phyloP scores from a whole-genome alignment of 495 filamentous ascomycete genomes.

The Cryomyces minteri region DNA sequence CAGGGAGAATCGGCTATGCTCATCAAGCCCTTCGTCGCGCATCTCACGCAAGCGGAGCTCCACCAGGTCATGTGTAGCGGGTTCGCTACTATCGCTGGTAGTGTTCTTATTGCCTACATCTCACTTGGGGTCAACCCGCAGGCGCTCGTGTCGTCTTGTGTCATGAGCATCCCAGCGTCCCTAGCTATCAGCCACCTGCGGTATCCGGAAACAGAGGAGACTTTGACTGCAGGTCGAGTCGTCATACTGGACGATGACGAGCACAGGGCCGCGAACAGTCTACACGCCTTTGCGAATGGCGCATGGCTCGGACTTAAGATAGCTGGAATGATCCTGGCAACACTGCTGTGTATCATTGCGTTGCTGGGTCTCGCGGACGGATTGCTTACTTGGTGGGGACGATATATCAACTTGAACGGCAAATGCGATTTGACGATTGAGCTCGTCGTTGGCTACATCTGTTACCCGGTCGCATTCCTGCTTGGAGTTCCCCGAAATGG shows the following conservation, averaged over 20 bases:
- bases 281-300: constrained; percentile 77
- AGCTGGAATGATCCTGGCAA: constrained; percentile 64
- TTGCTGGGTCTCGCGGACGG: constrained; percentile 59
- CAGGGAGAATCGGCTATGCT: constrained; percentile 89
- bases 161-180: constrained; percentile 85
- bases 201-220: constrained; percentile 73
- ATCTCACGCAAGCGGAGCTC: constrained; percentile 68
- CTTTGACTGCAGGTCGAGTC: constrained; percentile 59
- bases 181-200: constrained; percentile 75
- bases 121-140: constrained; percentile 62
- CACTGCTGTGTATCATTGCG: constrained; percentile 70
- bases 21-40: constrained; percentile 66
- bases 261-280: constrained; percentile 48
- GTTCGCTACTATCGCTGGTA: constrained; percentile 40
- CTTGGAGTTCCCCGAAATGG: constrained; percentile 56
- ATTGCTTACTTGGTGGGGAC: constrained; percentile 77
- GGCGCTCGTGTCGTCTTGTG: constrained; percentile 76
- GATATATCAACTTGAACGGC: constrained; percentile 51
- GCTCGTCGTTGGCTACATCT: constrained; percentile 64
- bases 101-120: constrained; percentile 66
- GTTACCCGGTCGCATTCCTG: constrained; percentile 71
- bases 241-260: constrained; percentile 60
- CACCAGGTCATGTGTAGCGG: constrained; percentile 81
- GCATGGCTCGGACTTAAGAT: constrained; percentile 83
- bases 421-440: constrained; percentile 51